Evolutionary conservation across 495 filamentous ascomycete species (phyloP).

Genomic region (Xylaria cubensis): DNA sequence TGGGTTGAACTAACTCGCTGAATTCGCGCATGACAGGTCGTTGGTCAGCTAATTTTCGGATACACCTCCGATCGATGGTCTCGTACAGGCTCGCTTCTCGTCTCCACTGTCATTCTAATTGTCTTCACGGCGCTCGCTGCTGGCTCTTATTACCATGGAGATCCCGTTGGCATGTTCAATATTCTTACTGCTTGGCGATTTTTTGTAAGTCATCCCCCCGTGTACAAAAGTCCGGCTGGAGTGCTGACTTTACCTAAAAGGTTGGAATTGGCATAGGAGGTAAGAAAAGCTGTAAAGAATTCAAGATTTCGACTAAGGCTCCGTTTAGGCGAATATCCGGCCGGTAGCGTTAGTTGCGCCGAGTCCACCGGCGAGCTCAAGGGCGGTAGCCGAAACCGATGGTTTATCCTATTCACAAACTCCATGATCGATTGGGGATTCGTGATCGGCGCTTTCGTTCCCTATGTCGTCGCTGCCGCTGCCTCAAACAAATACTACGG

Average conservation of each 20-base stretch:
- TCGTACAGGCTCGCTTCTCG: constrained; percentile 78
- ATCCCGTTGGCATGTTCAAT: constrained; percentile 73
- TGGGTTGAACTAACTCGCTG: constrained; percentile 23
- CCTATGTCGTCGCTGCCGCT: constrained; percentile 72
- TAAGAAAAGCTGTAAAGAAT: constrained; percentile 75
- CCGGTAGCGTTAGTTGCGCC: constrained; percentile 82
- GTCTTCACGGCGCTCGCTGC: constrained; percentile 81
- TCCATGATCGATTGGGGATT: constrained; percentile 85
- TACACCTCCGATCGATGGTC: constrained; percentile 84
- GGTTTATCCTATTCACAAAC: constrained; percentile 96
- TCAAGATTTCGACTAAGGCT: constrained; percentile 69
- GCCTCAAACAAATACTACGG: constrained; percentile 71
- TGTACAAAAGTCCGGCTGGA: background rate
- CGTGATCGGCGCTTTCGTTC: constrained; percentile 75
- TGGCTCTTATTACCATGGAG: constrained; percentile 74
- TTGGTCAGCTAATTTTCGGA: constrained; percentile 85
- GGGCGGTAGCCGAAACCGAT: constrained; percentile 78
- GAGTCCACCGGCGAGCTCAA: constrained; percentile 86
- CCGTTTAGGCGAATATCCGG: constrained; percentile 80
- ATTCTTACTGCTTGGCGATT: constrained; percentile 88
- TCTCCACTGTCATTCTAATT: constrained; percentile 82
- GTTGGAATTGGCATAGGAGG: constrained; percentile 68
- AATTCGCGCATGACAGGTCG: constrained; percentile 45
- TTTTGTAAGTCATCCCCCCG: constrained; percentile 60
- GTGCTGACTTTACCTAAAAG: constrained; percentile 32